Base-by-base conservation (phyloP, 768 basidiomycete genomes). In the Termitomyces sp. region DNA sequence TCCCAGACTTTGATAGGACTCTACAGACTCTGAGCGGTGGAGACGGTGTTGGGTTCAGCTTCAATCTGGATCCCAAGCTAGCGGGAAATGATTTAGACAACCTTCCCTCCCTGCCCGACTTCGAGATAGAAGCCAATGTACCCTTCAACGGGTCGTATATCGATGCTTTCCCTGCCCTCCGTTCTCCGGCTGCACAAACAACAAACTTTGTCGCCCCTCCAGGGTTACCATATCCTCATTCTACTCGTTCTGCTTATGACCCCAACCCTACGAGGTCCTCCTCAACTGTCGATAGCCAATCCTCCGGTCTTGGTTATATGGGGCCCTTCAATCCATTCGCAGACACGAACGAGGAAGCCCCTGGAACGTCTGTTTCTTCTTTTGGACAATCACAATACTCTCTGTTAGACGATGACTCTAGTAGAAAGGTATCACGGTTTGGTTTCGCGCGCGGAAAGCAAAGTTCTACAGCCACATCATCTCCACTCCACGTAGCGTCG, bases 1-100 rank as follows among this genome's bases (percentile, higher is more conserved):
- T 96, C 82, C 94, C 94, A 11, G 94, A 96, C 64, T 87, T 96
- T 65, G 93, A 94, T 71, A 85, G 91, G 35, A 93, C 91, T 20
- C 77, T 95, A 49, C 86, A 90, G 69, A 86, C 84, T 52, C 78
- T 94, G 46, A 85, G 83, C 55, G 83, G 81, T 8, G 85, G 80
- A 46, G 89, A 89, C 65, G 82, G 75, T 35, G 84, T 84, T 36
- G 86, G 89, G 9, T 95, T 95, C 76, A 92, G 88, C 71, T 95
- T 96, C 76, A 94, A 88, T 73, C 76, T 94, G 48, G 92, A 93
- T 72, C 89, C 90, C 32, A 91, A 87, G 66, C 77, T 93, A 32
- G 89, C 86, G 7, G 81, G 74, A 32, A 67, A 79, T 35, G 80
- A 82, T 54, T 69, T 70, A 1, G 75, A 79, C 36, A 71, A 76